Conservation (phyloP, 2,329 filamentous ascomycete genomes). For the Volutella citrinella region DNA sequence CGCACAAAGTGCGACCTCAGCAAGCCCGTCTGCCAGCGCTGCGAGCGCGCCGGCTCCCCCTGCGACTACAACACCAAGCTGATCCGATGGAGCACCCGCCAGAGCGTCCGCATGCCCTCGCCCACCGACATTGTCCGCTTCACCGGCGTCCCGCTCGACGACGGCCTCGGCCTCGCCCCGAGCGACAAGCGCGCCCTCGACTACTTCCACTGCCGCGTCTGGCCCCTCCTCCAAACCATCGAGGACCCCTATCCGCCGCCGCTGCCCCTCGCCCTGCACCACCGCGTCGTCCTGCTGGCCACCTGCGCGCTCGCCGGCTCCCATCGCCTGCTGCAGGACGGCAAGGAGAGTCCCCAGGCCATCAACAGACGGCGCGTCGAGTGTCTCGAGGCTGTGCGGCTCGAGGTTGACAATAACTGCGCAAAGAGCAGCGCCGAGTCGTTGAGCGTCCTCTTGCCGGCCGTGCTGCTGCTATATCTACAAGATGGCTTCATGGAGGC, state of each 20-base stretch:
- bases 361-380: constrained; percentile 24
- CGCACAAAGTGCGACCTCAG: constrained; percentile 41
- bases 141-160: constrained; percentile 26
- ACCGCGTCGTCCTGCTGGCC: constrained; percentile 31
- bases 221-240: constrained; percentile 29
- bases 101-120: constrained; percentile 17
- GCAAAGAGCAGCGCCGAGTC: constrained; percentile 26
- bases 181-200: constrained; percentile 30
- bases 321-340: constrained; percentile 29
- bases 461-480: constrained; percentile 42
- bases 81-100: constrained; percentile 40
- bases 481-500: constrained; percentile 37
- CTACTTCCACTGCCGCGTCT: constrained; percentile 32
- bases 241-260: constrained; percentile 28
- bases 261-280: constrained; percentile 27
- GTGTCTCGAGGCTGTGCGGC: constrained; percentile 30
- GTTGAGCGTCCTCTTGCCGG: constrained; percentile 32
- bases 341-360: constrained; percentile 23
- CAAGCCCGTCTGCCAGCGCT: constrained; percentile 36
- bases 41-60: constrained; percentile 23
- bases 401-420: constrained; percentile 31
- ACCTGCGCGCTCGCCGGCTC: constrained; percentile 32
- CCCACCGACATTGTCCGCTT: constrained; percentile 6
- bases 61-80: constrained; percentile 33
- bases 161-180: constrained; percentile 23